A percentile compares a stretch with the other conserved stretches of the same genome.
phyloP scores from a whole-genome alignment of 2,329 filamentous ascomycete species.

The Xylariaceae sp. region DNA sequence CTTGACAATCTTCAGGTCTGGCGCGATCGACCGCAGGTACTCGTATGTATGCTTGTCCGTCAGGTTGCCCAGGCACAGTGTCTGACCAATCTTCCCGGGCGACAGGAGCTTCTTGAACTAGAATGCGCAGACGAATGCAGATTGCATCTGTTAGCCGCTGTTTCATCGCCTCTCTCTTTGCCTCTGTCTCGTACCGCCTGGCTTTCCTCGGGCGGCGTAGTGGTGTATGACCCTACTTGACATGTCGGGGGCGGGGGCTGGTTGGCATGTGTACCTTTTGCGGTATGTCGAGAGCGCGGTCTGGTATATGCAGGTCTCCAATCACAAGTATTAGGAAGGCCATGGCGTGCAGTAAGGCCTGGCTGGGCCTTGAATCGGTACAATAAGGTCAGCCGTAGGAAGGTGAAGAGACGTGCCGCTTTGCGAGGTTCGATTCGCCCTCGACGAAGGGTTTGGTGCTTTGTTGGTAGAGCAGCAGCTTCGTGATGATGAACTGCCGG shows the following conservation, averaged over 20 bases:
- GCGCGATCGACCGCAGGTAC: conserved; percentile 68
- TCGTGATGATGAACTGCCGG: no score
- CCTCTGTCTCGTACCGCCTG: no score
- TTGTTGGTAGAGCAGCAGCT: no score
- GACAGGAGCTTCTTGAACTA: conserved; percentile 83
- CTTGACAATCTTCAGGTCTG: conserved; percentile 65
- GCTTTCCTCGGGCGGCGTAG: no score
- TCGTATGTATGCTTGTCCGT: conserved; percentile 77
- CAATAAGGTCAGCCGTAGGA: not conserved
- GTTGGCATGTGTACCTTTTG: conserved; percentile 60
- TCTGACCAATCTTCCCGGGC: conserved; percentile 77
- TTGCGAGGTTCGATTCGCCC: conserved; percentile 3
- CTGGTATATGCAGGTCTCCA: conserved; percentile 89
- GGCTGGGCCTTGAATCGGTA: no score
- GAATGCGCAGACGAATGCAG: not conserved
- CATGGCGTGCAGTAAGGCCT: conserved; percentile 50
- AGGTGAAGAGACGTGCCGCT: not conserved
- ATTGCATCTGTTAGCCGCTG: conserved; percentile 6
- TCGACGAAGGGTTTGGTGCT: not conserved
- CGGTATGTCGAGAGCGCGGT: conserved; percentile 85
- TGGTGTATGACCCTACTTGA: no score
- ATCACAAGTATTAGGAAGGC: conserved; percentile 88
- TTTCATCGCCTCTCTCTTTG: no score
- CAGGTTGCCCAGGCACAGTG: conserved; percentile 73
- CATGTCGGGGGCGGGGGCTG: not conserved